These are phyloP conservation scores for Suhomyces pyralidae DNA, from an alignment of 805 yeast species.

Conservation along the genomic window DNA sequence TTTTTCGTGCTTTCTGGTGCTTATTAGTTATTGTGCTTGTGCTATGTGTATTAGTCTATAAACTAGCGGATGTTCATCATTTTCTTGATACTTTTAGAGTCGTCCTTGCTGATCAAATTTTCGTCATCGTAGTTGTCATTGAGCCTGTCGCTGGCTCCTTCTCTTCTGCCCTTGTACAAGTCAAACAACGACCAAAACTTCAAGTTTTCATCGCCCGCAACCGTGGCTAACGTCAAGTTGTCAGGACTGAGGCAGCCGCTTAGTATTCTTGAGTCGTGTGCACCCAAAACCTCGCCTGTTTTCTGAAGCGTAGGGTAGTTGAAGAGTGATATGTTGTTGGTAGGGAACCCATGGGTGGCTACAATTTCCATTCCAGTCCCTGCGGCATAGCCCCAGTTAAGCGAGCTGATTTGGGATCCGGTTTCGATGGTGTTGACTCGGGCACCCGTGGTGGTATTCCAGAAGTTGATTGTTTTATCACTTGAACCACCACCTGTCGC, in stretches of 20 bases:
- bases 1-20: too few relatives aligned
- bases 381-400: slow-evolving; percentile 81
- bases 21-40: not conserved
- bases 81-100: slow-evolving; percentile 20
- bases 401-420: slow-evolving; percentile 90
- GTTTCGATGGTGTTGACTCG: slow-evolving; percentile 84
- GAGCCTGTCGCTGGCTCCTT: slow-evolving; percentile 14
- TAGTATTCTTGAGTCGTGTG: slow-evolving; percentile 87
- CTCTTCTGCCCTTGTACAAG: slow-evolving; percentile 26
- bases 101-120: slow-evolving; percentile 9
- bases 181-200: slow-evolving; percentile 94
- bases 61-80: slow-evolving; percentile 19
- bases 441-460: slow-evolving; percentile 92
- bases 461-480: slow-evolving; percentile 85
- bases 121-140: slow-evolving; percentile 14
- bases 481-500: slow-evolving; percentile 98
- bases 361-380: slow-evolving; percentile 80
- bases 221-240: slow-evolving; percentile 85
- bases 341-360: slow-evolving; percentile 92
- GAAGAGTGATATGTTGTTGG: slow-evolving; percentile 78
- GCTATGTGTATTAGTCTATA: not conserved
- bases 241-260: slow-evolving; percentile 87
- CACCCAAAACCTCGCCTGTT: slow-evolving; percentile 80
- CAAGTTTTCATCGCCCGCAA: slow-evolving; percentile 93
- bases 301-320: slow-evolving; percentile 82